Base-by-base conservation (phyloP, 1,139 yeast species). In the Lodderomyces parapsilosis region DNA sequence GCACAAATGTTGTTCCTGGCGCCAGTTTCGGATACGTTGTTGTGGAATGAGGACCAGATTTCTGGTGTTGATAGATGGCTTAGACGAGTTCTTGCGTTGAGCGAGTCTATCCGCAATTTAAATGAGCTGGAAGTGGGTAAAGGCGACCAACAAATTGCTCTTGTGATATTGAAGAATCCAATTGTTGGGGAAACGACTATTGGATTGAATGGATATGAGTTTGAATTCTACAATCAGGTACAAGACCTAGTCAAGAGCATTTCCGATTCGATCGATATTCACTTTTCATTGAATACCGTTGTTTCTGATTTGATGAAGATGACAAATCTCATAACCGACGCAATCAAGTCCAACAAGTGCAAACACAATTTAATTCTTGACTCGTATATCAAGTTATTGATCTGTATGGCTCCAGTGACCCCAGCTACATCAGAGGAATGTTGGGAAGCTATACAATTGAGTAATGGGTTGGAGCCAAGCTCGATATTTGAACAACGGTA, bases 1-100 rank as follows among this genome's bases (percentile, higher is more conserved):
- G 98, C 98, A 0, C 96, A 91, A 56, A 80, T 93, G 52, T 63
- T 93, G n/a, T 93, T 93, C 68, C 96, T 84, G 60, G 97, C 98
- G 0, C 97, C 98, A 1, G 79, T 91, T 3, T 66, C 77, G 1
- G 96, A 90, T 53, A 80, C 83, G 3, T 70, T 93, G 48, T 81
- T 83, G 52, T 93, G 99, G 99, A 94, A 91, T 55, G 96, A 89
- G 53, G 71, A 75, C 3, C 93, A 87, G 58, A 91, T 93, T 49
- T 80, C 78, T 17, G 99, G 99, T 3, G 76, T 86, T 31, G 88
- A 87, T 55, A 74, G 98, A 48, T 93, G 98, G 97, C 63, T 93
- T 38, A 73, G 74, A 30, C 80, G 81, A 48, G 80, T 90, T 2
- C 50, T 83, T 8, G 58, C 60, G n/a, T 50, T 83, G 25, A 61